Conservation (phyloP, 2,329 filamentous ascomycete species). For the Pestalotiopsis sp. region DNA sequence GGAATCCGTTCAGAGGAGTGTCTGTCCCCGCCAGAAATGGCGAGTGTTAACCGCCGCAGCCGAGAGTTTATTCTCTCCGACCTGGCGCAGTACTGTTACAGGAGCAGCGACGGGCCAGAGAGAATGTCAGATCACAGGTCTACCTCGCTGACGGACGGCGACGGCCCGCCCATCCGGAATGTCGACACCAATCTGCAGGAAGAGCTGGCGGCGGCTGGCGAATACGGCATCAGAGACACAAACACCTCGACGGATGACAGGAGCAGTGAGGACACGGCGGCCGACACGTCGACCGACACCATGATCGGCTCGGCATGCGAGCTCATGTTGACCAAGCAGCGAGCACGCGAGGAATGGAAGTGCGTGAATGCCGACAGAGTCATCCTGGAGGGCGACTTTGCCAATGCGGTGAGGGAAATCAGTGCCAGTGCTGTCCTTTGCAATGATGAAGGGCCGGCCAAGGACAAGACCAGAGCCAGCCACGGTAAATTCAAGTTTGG, state of each 20-base stretch:
- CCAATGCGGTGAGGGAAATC: not conserved
- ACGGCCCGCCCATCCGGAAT: not conserved
- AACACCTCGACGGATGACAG: not conserved
- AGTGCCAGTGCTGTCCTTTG: not conserved
- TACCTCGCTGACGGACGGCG: slow-evolving; percentile 7
- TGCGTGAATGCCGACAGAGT: not conserved
- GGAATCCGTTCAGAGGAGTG: slow-evolving; percentile 6
- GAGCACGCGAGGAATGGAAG: not conserved
- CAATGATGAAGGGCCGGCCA: too few relatives aligned
- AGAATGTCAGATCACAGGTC: not conserved
- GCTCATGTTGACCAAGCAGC: not conserved
- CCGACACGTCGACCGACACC: not conserved
- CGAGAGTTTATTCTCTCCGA: not conserved
- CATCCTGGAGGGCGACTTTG: not conserved
- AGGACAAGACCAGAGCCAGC: not conserved
- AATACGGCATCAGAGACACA: not conserved
- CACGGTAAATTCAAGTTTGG: not conserved
- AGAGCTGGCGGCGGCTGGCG: not conserved
- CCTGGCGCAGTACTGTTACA: slow-evolving; percentile 5
- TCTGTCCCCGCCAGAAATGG: not conserved
- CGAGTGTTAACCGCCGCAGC: not conserved
- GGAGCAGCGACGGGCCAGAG: not conserved
- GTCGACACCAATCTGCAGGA: not conserved
- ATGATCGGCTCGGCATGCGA: not conserved
- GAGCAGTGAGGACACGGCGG: not conserved